Percentiles rank a stretch among this genome's conserved stretches.
phyloP scores from a whole-genome alignment of 345 rosid species.

The Balakata baccata region DNA sequence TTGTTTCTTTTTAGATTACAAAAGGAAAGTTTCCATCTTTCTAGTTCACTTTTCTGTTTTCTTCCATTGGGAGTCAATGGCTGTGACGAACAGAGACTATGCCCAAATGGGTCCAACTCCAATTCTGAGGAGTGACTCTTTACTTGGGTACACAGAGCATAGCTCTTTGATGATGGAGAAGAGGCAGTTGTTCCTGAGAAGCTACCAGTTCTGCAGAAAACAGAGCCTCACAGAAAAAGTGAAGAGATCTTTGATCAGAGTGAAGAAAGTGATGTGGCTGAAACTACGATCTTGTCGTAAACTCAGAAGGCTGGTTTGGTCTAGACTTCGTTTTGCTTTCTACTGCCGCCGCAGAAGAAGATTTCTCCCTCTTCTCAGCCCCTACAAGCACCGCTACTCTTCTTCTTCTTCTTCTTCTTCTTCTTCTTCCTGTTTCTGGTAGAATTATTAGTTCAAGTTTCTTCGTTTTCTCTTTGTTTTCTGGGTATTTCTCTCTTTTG shows the following conservation, averaged over 20 bases:
- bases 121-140: neutral
- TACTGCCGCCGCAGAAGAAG: slow-evolving; percentile 41
- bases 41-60: neutral
- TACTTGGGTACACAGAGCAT: slow-evolving; percentile 10
- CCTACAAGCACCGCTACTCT: slow-evolving; percentile 11
- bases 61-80: neutral
- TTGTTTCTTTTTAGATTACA: neutral
- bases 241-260: slow-evolving; percentile 40
- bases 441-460: neutral
- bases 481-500: neutral
- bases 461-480: neutral
- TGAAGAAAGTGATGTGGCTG: slow-evolving; percentile 51
- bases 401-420: slow-evolving; percentile 18
- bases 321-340: slow-evolving; percentile 45
- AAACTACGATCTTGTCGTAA: slow-evolving; percentile 44
- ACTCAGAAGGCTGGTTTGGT: slow-evolving; percentile 51
- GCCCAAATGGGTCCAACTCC: slow-evolving; percentile 5
- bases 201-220: slow-evolving; percentile 75
- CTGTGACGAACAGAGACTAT: slow-evolving; percentile 8
- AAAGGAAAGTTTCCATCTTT: neutral
- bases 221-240: slow-evolving; percentile 50
- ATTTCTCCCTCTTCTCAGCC: slow-evolving; percentile 40
- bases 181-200: slow-evolving; percentile 71
- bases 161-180: slow-evolving; percentile 54
- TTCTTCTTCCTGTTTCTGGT: slow-evolving; percentile 25